These are phyloP conservation scores for Bipolaris bicolor DNA, from an alignment of 2,329 filamentous ascomycete genomes.

Conservation along the genomic window DNA sequence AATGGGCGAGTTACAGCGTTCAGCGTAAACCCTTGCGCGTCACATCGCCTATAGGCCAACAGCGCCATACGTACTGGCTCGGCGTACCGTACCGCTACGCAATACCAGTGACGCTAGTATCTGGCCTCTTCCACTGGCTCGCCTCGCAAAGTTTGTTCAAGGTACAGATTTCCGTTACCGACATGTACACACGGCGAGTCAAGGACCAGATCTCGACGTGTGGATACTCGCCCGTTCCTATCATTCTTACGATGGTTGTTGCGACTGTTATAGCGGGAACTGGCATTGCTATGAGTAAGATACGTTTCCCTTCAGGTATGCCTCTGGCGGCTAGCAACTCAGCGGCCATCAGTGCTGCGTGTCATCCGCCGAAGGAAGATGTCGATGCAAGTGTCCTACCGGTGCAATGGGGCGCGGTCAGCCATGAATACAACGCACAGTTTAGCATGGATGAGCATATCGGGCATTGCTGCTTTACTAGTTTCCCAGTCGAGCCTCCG, in stretches of 20 bases:
- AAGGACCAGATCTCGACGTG: conserved; percentile 11
- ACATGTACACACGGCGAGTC: not conserved
- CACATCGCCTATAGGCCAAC: conserved; percentile 42
- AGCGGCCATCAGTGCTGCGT: conserved; percentile 45
- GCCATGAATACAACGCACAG: not conserved
- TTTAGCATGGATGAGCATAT: conserved; percentile 3
- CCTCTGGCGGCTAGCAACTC: conserved; percentile 38
- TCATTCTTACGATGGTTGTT: conserved; percentile 21
- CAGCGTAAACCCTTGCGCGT: conserved; percentile 48
- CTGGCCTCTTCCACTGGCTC: conserved; percentile 52
- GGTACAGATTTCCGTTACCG: not conserved
- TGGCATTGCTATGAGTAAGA: conserved; percentile 16
- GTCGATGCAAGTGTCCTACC: conserved; percentile 21
- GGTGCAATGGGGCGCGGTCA: conserved; percentile 38
- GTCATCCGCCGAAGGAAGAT: conserved; percentile 29
- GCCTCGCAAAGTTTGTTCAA: conserved; percentile 52
- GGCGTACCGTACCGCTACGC: conserved; percentile 49
- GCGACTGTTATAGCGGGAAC: conserved; percentile 16
- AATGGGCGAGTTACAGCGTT: conserved; percentile 53
- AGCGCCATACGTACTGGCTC: conserved; percentile 53
- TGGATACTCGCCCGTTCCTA: conserved; percentile 8
- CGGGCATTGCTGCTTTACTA: conserved; percentile 29
- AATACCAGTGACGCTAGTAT: conserved; percentile 44
- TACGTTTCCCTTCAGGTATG: conserved; percentile 30
- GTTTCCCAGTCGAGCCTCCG: conserved; percentile 20